Percentiles rank a stretch among this genome's conserved stretches.
Evolutionary conservation across 805 yeast species (phyloP).

Genomic region (Teunomyces barrocoloradensis): DNA sequence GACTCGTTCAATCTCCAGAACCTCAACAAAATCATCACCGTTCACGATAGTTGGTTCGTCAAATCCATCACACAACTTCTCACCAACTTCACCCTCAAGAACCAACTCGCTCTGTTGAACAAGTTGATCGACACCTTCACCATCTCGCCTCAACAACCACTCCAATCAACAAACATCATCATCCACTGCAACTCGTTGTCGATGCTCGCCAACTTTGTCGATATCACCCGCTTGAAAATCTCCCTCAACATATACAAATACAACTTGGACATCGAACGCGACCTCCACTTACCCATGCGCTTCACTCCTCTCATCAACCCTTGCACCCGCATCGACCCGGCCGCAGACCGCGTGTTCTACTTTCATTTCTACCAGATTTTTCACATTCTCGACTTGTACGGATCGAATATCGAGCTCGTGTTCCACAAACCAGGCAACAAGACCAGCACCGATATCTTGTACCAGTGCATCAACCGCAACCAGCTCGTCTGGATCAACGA

Average conservation of each 20-base stretch:
- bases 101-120: slow-evolving; percentile 26
- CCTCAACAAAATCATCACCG: slow-evolving; percentile 65
- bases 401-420: slow-evolving; percentile 42
- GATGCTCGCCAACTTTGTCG: slow-evolving; percentile 60
- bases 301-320: slow-evolving; percentile 21
- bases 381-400: slow-evolving; percentile 45
- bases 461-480: slow-evolving; percentile 50
- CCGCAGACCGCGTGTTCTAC: slow-evolving; percentile 20
- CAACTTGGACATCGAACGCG: slow-evolving; percentile 53
- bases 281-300: slow-evolving; percentile 13
- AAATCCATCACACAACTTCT: slow-evolving; percentile 73
- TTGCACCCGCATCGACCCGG: slow-evolving; percentile 16
- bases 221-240: slow-evolving; percentile 73
- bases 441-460: slow-evolving; percentile 42
- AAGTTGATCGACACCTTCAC: slow-evolving; percentile 25
- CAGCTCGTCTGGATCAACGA: slow-evolving; percentile 54
- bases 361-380: slow-evolving; percentile 52
- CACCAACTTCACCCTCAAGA: slow-evolving; percentile 48
- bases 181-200: slow-evolving; percentile 49
- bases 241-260: slow-evolving; percentile 72
- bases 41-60: slow-evolving; percentile 89
- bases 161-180: slow-evolving; percentile 15
- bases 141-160: slow-evolving; percentile 5
- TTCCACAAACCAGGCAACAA: slow-evolving; percentile 60
- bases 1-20: slow-evolving; percentile 45